These are phyloP conservation scores for Pythium phragmiticola DNA, from an alignment of 352 stramenopile species.

Conservation along the genomic window DNA sequence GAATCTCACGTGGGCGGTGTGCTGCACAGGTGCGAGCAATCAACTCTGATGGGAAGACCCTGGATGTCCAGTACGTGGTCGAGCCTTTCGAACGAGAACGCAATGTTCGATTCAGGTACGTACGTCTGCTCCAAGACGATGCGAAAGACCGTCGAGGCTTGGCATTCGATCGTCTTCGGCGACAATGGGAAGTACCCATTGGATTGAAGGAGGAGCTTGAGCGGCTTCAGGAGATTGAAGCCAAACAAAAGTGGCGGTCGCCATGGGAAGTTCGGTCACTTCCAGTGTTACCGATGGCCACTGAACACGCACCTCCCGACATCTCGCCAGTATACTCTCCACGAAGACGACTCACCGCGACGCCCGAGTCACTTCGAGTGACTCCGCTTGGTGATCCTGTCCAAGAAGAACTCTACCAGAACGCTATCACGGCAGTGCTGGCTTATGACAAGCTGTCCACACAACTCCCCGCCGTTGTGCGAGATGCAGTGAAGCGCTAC, in stretches of 20 bases:
- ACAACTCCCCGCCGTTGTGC: conserved; percentile 13
- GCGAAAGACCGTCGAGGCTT: conserved; percentile 13
- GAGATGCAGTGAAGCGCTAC: conserved; percentile 23
- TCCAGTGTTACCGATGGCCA: conserved; percentile 3
- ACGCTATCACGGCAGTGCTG: conserved; percentile 27
- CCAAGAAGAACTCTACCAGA: conserved; percentile 39
- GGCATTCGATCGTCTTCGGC: conserved; percentile 36
- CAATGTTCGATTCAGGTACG: conserved; percentile 36
- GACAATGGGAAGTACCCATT: conserved; percentile 37
- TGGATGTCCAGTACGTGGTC: conserved; percentile 50
- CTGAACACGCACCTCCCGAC: neutral
- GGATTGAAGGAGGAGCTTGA: conserved; percentile 33
- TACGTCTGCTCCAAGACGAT: conserved; percentile 38
- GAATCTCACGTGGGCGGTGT: neutral
- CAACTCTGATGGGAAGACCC: conserved; percentile 23
- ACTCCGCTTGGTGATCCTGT: neutral
- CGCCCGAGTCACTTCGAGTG: neutral
- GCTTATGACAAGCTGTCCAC: conserved; percentile 40
- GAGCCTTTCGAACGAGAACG: conserved; percentile 46
- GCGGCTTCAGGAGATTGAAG: conserved; percentile 41
- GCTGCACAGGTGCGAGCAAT: conserved; percentile 27
- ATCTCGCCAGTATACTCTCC: neutral
- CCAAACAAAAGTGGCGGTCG: conserved; percentile 21
- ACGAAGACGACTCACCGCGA: neutral
- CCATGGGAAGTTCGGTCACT: conserved; percentile 29